phyloP scores from a whole-genome alignment of 176 grass and related monocot genomes.

The Urochloa ruziziensis region DNA sequence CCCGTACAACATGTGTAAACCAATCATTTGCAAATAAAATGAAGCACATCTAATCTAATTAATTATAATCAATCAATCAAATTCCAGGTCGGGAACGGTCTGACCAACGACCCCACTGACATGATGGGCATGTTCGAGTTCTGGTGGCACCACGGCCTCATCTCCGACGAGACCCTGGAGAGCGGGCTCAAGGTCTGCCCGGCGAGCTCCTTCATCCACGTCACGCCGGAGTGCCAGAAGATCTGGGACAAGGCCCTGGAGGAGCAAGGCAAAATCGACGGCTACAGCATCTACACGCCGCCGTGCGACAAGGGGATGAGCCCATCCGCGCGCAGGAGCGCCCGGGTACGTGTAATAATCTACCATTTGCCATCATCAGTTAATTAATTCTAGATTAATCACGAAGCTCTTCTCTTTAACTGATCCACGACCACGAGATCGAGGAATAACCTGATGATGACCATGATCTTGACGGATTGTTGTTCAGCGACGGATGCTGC shows the following conservation, averaged over 20 bases:
- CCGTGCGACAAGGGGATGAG: neutral
- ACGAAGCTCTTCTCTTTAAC: no score
- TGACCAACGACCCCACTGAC: slow-evolving; percentile 3
- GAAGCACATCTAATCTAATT: no score
- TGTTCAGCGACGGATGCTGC: neutral
- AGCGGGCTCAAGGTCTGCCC: neutral
- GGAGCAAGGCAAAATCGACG: neutral
- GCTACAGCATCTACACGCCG: slow-evolving; percentile 4
- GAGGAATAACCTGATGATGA: no score
- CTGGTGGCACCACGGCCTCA: slow-evolving; percentile 37
- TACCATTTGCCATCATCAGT: no score
- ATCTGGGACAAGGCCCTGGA: neutral
- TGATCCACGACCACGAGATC: no score
- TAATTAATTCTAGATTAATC: no score
- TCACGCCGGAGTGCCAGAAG: neutral
- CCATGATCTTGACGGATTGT: no score
- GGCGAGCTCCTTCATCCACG: neutral
- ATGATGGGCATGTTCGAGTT: slow-evolving; percentile 22
- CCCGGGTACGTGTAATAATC: neutral
- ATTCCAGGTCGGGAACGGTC: slow-evolving; percentile 21
- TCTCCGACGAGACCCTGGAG: neutral
- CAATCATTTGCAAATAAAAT: no score
- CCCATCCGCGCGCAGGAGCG: neutral
- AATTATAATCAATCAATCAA: neutral
- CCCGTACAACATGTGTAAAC: no score